Evolutionary conservation across 2,329 filamentous ascomycete species (phyloP).

Genomic region (Trichoderma lentiforme): DNA sequence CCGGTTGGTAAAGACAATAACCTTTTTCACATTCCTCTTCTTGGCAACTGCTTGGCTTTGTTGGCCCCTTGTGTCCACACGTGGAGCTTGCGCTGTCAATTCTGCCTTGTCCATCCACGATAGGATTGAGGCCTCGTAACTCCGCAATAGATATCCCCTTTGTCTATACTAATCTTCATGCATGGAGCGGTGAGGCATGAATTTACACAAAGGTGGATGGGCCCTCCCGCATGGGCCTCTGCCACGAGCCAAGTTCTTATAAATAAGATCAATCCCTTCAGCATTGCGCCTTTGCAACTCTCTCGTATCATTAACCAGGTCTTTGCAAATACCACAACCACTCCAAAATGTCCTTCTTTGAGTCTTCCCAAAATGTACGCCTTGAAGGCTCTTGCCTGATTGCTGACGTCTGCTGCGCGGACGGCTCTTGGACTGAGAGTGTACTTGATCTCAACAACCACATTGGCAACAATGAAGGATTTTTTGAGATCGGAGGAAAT

Average conservation of each 20-base stretch:
- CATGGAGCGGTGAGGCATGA: neutral
- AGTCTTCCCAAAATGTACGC: conserved; percentile 3
- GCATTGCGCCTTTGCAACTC: neutral
- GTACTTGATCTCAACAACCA: conserved; percentile 2
- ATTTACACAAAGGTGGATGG: neutral
- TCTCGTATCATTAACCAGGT: neutral
- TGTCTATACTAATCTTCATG: neutral
- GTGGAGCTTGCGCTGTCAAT: neutral
- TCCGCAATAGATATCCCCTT: neutral
- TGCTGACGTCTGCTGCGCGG: neutral
- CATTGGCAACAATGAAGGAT: conserved; percentile 1
- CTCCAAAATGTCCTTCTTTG: neutral
- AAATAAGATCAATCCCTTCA: neutral
- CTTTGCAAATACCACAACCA: neutral
- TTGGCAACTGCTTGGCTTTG: neutral
- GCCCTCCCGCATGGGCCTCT: neutral
- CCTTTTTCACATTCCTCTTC: neutral
- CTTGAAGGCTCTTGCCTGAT: conserved; percentile 10
- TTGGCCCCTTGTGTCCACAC: neutral
- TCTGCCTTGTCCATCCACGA: neutral
- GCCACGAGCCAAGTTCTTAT: neutral
- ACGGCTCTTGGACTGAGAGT: neutral
- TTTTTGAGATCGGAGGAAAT: neutral
- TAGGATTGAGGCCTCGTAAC: neutral
- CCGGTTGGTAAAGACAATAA: neutral